phyloP scores from a whole-genome alignment of 352 stramenopile genomes.

The Peronospora belbahrii region DNA sequence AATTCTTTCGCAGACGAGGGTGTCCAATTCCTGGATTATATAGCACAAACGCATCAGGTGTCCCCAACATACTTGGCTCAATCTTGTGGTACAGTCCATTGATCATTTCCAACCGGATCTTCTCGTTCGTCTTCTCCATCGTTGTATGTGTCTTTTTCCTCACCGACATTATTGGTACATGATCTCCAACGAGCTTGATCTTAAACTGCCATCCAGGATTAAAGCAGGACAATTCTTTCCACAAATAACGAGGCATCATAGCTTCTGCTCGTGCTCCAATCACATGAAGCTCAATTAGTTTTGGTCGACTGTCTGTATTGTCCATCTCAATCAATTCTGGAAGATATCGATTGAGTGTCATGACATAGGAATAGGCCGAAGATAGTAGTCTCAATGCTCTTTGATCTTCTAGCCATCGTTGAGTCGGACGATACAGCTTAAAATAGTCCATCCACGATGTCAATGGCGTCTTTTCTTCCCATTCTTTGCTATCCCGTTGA shows the following conservation, averaged over 20 bases:
- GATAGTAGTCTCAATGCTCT: conserved; percentile 44
- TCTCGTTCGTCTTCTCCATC: conserved; percentile 8
- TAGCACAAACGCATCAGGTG: conserved; percentile 50
- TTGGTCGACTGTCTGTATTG: neutral
- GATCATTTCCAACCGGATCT: conserved; percentile 34
- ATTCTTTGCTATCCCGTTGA: conserved; percentile 15
- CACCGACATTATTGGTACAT: conserved; percentile 37
- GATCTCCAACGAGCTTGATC: conserved; percentile 59
- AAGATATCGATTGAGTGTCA: conserved; percentile 49
- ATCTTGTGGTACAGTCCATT: conserved; percentile 49
- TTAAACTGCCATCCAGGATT: conserved; percentile 26
- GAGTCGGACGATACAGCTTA: conserved; percentile 29
- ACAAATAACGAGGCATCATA: conserved; percentile 64
- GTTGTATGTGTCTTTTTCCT: conserved; percentile 14
- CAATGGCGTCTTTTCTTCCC: conserved; percentile 5
- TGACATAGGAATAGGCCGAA: conserved; percentile 59
- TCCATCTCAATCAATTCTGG: conserved; percentile 14
- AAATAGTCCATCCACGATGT: conserved; percentile 42
- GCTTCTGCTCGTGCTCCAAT: conserved; percentile 65
- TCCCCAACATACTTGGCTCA: conserved; percentile 12
- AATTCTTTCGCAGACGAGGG: conserved; percentile 34
- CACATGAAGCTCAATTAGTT: conserved; percentile 47
- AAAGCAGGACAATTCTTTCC: conserved; percentile 48
- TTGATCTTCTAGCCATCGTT: conserved; percentile 25
- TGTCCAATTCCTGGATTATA: conserved; percentile 73